phyloP scores from a whole-genome alignment of 2,329 filamentous ascomycete genomes.

The Leptographium flavum region DNA sequence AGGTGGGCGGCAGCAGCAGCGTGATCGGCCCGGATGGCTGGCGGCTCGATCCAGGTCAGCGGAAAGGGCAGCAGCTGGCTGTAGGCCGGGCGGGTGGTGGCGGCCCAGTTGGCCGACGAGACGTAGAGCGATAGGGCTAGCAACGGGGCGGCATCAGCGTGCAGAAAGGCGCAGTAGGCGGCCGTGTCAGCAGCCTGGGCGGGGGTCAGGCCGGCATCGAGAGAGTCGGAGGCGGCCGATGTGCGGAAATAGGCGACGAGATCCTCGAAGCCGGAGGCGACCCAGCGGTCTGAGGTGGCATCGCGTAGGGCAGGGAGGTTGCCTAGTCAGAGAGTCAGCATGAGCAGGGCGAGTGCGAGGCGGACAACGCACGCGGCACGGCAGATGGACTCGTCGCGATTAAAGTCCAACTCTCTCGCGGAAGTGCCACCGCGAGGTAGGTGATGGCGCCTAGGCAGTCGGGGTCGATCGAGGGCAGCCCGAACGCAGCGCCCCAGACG shows the following conservation, averaged over 20 bases:
- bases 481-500: slow-evolving; percentile 82
- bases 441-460: slow-evolving; percentile 77
- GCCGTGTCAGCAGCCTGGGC: slow-evolving; percentile 30
- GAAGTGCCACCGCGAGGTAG: slow-evolving; percentile 52
- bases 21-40: slow-evolving; percentile 55
- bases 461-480: slow-evolving; percentile 77
- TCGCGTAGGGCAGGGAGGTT: slow-evolving; percentile 40
- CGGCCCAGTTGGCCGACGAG: slow-evolving; percentile 74
- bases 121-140: slow-evolving; percentile 82
- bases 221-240: slow-evolving; percentile 1
- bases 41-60: slow-evolving; percentile 73
- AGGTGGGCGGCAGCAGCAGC: slow-evolving; percentile 55
- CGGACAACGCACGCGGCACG: slow-evolving; percentile 30
- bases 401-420: slow-evolving; percentile 48
- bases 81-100: slow-evolving; percentile 65
- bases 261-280: slow-evolving; percentile 43
- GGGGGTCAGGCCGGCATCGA: slow-evolving; percentile 25
- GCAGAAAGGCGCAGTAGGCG: slow-evolving; percentile 54
- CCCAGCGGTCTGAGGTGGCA: slow-evolving; percentile 33
- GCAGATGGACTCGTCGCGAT: slow-evolving; percentile 57
- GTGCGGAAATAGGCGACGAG: slow-evolving; percentile 41
- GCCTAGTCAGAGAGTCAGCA: slow-evolving; percentile 21
- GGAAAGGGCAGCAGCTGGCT: slow-evolving; percentile 71
- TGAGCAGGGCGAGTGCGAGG: background rate
- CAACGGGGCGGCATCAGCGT: slow-evolving; percentile 60